These are phyloP conservation scores for Herpetomonas samuelpessoai DNA, from an alignment of 208 protist genomes.

Conservation along the genomic window DNA sequence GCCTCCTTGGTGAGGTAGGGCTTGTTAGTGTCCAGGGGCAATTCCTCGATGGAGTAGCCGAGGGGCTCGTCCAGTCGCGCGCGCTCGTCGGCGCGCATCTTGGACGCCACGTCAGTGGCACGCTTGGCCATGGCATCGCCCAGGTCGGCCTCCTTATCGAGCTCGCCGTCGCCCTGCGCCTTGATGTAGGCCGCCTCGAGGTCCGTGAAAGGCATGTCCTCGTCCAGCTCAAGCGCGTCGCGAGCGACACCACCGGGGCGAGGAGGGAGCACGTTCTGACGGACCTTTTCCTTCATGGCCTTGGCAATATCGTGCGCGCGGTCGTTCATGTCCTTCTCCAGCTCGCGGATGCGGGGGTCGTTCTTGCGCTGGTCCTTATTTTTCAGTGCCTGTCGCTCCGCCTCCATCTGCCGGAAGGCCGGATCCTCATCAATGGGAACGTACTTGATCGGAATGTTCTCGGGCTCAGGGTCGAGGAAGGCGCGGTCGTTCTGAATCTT, in stretches of 20 bases:
- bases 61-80: constrained; percentile 46
- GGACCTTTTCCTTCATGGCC: constrained; percentile 44
- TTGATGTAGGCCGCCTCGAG: constrained; percentile 62
- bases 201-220: constrained; percentile 69
- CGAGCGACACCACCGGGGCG: constrained; percentile 44
- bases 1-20: constrained; percentile 55
- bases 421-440: constrained; percentile 61
- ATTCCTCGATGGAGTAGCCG: constrained; percentile 59
- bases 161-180: constrained; percentile 52
- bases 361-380: constrained; percentile 26
- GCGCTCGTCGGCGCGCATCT: constrained; percentile 63
- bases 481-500: constrained; percentile 60
- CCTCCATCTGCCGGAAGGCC: constrained; percentile 63
- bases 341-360: constrained; percentile 35
- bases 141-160: constrained; percentile 38
- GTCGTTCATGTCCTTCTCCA: constrained; percentile 70
- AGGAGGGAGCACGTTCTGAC: constrained; percentile 32
- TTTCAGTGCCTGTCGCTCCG: constrained; percentile 48
- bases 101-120: constrained; percentile 50
- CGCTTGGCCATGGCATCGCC: constrained; percentile 66
- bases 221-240: constrained; percentile 57
- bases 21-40: constrained; percentile 50
- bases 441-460: constrained; percentile 54
- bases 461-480: constrained; percentile 68
- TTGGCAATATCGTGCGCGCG: constrained; percentile 51